A percentile compares a stretch with the other conserved stretches of the same genome.
Evolutionary conservation across 2,329 filamentous ascomycete genomes (phyloP).

Genomic region (Trichophyton schoenleinii): DNA sequence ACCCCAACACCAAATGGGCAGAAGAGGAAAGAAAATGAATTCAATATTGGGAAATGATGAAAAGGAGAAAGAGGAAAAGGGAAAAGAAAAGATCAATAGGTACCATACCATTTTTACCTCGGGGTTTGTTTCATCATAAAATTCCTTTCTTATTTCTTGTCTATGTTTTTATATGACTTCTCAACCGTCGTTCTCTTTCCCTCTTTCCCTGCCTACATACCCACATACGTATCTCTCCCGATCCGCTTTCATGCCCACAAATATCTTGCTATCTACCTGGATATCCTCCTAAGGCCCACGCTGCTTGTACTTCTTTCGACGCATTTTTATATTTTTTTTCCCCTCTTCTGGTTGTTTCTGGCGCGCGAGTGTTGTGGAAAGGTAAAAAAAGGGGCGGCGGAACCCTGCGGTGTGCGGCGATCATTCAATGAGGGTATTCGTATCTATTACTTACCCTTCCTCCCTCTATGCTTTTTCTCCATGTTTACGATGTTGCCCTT

Average conservation of each 20-base stretch:
- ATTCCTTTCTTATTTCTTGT: neutral
- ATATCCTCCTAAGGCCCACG: neutral
- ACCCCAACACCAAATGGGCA: slow-evolving; percentile 6
- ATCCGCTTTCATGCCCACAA: neutral
- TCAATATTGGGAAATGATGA: slow-evolving; percentile 6
- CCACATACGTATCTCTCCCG: neutral
- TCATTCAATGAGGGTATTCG: neutral
- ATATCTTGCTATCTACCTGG: neutral
- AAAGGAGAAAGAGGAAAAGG: slow-evolving; percentile 7
- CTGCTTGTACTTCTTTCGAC: neutral
- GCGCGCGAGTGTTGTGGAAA: neutral
- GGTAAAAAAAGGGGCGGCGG: neutral
- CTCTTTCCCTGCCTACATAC: neutral
- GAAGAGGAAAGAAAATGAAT: slow-evolving; percentile 13
- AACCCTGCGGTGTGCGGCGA: neutral
- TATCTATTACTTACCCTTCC: neutral
- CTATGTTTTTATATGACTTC: neutral
- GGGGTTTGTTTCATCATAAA: neutral
- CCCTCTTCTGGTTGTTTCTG: neutral
- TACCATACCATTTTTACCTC: neutral
- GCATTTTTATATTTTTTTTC: neutral
- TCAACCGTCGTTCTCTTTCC: neutral
- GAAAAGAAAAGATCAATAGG: neutral
- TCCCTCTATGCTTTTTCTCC: neutral
- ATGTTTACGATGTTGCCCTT: neutral